Percentiles rank a stretch among this genome's conserved stretches.
phyloP scores from a whole-genome alignment of 441 rosid genomes.

The Corymbia calophylla region DNA sequence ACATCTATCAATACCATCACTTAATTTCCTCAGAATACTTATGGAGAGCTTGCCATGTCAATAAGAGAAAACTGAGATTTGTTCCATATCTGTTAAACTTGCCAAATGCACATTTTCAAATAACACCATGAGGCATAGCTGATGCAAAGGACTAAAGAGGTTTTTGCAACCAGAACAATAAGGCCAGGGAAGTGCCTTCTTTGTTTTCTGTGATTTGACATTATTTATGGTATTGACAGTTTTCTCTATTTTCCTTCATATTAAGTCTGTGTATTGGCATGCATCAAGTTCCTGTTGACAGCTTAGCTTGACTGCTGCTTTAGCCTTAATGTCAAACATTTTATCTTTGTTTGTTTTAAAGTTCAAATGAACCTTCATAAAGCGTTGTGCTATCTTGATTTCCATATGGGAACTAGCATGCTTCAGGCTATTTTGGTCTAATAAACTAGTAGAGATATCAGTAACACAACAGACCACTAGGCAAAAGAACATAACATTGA shows the following conservation, averaged over 20 bases:
- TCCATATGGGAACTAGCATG: background rate
- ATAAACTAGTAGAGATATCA: background rate
- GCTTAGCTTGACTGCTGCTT: background rate
- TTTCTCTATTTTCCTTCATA: background rate
- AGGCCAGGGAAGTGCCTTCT: background rate
- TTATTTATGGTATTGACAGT: no score
- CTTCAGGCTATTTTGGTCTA: background rate
- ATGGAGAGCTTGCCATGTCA: no score
- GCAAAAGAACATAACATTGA: background rate
- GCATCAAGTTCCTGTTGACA: background rate
- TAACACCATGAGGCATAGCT: no score
- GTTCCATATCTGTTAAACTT: no score
- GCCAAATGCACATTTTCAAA: no score
- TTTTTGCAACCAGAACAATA: no score
- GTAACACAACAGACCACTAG: background rate
- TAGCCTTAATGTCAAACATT: background rate
- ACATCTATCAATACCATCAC: no score
- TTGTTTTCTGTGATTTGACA: no score
- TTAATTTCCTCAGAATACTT: no score
- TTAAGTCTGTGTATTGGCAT: background rate
- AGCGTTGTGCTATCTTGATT: background rate
- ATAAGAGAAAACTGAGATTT: no score
- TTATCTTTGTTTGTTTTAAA: background rate
- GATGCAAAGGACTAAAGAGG: no score
- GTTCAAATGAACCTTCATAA: background rate